These are phyloP conservation scores for Penicillium crustosum DNA, from an alignment of 2,329 filamentous ascomycete species.

Conservation along the genomic window DNA sequence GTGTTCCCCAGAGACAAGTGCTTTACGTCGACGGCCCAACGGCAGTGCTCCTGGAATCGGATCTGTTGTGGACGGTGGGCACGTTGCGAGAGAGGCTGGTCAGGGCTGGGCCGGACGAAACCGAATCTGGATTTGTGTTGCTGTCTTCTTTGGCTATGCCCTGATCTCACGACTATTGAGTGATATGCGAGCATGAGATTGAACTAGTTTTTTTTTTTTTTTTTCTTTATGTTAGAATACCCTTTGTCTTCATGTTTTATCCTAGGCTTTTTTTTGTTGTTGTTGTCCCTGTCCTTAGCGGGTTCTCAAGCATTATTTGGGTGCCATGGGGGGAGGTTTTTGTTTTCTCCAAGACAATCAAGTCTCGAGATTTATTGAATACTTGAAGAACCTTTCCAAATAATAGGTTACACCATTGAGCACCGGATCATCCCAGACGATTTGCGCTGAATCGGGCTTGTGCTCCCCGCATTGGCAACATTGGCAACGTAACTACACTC, in stretches of 20 bases:
- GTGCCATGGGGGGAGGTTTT: conserved; percentile 7
- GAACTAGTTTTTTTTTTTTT: background rate
- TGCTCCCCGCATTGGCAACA: conserved; percentile 24
- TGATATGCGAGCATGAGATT: conserved; percentile 42
- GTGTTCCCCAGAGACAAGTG: conserved; percentile 65
- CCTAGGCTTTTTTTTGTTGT: background rate
- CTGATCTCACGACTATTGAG: conserved; percentile 73
- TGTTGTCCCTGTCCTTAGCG: conserved; percentile 15
- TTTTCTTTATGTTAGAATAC: background rate
- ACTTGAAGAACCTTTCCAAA: background rate
- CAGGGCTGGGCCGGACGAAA: conserved; percentile 79
- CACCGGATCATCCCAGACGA: conserved; percentile 18
- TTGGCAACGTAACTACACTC: conserved; percentile 22
- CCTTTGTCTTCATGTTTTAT: conserved; percentile 1
- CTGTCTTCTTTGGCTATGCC: conserved; percentile 76
- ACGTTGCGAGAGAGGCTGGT: conserved; percentile 73
- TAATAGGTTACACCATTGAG: conserved; percentile 18
- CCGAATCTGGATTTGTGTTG: conserved; percentile 71
- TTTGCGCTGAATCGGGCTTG: conserved; percentile 23
- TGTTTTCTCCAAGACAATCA: background rate
- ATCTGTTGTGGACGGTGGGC: conserved; percentile 73
- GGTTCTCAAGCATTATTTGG: conserved; percentile 18
- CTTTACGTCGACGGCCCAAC: conserved; percentile 61
- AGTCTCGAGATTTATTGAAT: background rate
- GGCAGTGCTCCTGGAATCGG: conserved; percentile 56